Evolutionary conservation across 2,329 filamentous ascomycete species (phyloP).

Genomic region (Sporothrix mexicana): DNA sequence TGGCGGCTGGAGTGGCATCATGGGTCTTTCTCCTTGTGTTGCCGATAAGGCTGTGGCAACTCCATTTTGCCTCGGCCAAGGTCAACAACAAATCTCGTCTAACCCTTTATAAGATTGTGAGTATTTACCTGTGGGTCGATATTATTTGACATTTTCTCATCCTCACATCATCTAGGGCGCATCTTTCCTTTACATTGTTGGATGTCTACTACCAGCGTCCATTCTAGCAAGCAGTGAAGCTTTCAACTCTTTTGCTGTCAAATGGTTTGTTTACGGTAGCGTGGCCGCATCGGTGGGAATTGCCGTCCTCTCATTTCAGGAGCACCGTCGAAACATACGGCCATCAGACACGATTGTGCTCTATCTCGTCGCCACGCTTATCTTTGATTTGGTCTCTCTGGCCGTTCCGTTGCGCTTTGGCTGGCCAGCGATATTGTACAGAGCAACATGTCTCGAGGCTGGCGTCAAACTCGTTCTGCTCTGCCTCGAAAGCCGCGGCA

Average conservation of each 20-base stretch:
- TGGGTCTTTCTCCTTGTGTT: neutral
- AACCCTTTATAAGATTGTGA: slow-evolving; percentile 24
- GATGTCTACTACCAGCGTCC: neutral
- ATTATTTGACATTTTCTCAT: neutral
- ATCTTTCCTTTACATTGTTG: slow-evolving; percentile 7
- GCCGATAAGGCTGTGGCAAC: slow-evolving; percentile 30
- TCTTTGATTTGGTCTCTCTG: slow-evolving; percentile 26
- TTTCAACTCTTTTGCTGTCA: neutral
- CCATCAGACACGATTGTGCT: slow-evolving; percentile 27
- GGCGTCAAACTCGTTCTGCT: neutral
- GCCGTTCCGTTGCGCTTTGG: slow-evolving; percentile 33
- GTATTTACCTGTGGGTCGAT: neutral
- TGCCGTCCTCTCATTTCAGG: slow-evolving; percentile 30
- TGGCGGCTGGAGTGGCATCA: slow-evolving; percentile 15
- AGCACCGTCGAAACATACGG: slow-evolving; percentile 27
- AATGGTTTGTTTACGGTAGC: neutral
- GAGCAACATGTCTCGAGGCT: slow-evolving; percentile 6
- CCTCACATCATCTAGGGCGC: neutral
- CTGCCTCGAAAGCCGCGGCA: slow-evolving; percentile 38
- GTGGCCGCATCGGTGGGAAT: slow-evolving; percentile 6
- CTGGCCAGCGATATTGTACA: slow-evolving; percentile 42
- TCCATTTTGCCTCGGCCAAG: slow-evolving; percentile 21
- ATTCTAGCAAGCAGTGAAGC: neutral
- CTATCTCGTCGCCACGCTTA: slow-evolving; percentile 25
- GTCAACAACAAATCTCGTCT: neutral